Percentiles rank a stretch among this genome's conserved stretches.
These are phyloP conservation scores for Lipomyces lipofer DNA, from an alignment of 805 yeast genomes.

Conservation along the genomic window DNA sequence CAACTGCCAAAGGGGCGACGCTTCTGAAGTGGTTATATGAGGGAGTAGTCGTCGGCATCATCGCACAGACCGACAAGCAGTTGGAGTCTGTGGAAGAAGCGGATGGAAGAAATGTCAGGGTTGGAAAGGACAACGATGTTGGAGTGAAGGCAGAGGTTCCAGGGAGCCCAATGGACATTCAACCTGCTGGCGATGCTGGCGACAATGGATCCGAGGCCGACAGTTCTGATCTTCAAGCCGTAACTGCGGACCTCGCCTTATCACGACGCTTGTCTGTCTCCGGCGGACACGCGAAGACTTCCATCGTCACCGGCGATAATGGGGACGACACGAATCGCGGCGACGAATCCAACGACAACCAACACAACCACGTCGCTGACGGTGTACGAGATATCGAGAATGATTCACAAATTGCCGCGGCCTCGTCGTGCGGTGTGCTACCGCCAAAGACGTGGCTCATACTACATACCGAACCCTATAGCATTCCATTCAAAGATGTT, in stretches of 20 bases:
- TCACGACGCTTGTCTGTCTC: neutral
- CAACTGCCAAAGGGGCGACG: constrained; percentile 75
- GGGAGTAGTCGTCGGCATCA: neutral
- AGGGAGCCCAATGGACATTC: neutral
- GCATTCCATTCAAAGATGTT: constrained; percentile 51
- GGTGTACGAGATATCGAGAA: constrained; percentile 33
- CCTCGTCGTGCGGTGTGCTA: constrained; percentile 20
- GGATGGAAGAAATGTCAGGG: neutral
- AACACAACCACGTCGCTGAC: constrained; percentile 1
- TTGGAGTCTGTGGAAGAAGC: neutral
- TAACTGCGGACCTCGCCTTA: neutral
- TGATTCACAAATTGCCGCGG: constrained; percentile 10
- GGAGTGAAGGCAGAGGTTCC: neutral
- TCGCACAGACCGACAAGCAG: neutral
- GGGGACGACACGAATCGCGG: constrained; percentile 34
- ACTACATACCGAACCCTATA: constrained; percentile 52
- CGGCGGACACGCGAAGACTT: neutral
- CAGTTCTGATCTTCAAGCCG: neutral
- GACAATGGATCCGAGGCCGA: constrained; percentile 20
- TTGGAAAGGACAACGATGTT: constrained; percentile 28
- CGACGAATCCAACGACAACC: constrained; percentile 45
- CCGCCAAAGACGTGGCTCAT: constrained; percentile 67
- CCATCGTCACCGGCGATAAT: constrained; percentile 12
- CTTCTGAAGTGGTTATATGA: constrained; percentile 76
- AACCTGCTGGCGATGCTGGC: too few species aligned